Conservation (phyloP, 495 filamentous ascomycete species). For the Neurospora discreta region DNA sequence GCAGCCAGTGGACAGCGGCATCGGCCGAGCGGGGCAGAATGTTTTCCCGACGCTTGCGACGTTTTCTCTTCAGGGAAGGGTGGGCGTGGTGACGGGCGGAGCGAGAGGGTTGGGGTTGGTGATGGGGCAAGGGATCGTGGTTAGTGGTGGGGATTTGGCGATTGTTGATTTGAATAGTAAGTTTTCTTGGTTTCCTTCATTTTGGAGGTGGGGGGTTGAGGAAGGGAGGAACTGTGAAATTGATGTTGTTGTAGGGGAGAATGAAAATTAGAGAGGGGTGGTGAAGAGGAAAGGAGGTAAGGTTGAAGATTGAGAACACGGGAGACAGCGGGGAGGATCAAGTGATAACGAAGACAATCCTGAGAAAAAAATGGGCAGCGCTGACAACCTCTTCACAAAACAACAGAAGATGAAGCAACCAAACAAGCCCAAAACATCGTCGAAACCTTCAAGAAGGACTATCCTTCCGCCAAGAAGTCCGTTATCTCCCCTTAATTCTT, state of each 20-base stretch:
- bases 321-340: too few relatives aligned
- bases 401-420: slow-evolving; percentile 72
- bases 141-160: slow-evolving; percentile 77
- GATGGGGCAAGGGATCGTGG: slow-evolving; percentile 81
- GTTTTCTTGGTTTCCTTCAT: slow-evolving; percentile 18
- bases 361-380: too few relatives aligned
- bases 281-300: background rate
- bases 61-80: slow-evolving; percentile 70
- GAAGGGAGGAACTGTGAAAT: background rate
- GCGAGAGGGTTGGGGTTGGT: slow-evolving; percentile 79
- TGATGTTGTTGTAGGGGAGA: too few relatives aligned
- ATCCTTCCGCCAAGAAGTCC: slow-evolving; percentile 62
- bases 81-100: slow-evolving; percentile 74
- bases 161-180: slow-evolving; percentile 88
- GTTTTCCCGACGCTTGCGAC: slow-evolving; percentile 35
- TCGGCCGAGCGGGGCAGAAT: slow-evolving; percentile 50
- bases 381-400: background rate
- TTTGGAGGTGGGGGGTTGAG: background rate
- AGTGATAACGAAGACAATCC: too few relatives aligned
- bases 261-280: background rate
- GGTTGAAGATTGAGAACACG: background rate
- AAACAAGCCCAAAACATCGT: slow-evolving; percentile 61
- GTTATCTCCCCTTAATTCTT: slow-evolving; percentile 2
- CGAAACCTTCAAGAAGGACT: slow-evolving; percentile 61
- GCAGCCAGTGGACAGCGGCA: slow-evolving; percentile 50